Percentiles rank a stretch among this genome's conserved stretches.
Conservation (phyloP, 129 eudicot genomes). For the carrot (Daucus carota) region DH1_v3.0 NC_030384.2:35678501-35679000, state of each 20-base stretch:
- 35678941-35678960: not conserved
- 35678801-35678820: not conserved
- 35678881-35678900: not conserved
- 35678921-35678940: not conserved
- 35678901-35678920: not conserved
- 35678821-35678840: not conserved
- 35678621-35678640: not conserved
- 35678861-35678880: not conserved
- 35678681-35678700: not conserved
- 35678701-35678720: not conserved
- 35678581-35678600: not conserved
- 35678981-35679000: not conserved
- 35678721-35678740: conserved; percentile 1
- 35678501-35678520: conserved; percentile 17
- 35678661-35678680: conserved; percentile 3
- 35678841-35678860: not conserved
- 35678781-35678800: not conserved
- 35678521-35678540: conserved; percentile 13
- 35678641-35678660: not conserved
- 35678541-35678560: conserved; percentile 19
- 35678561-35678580: conserved; percentile 15
- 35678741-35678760: conserved; percentile 1
- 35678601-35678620: not conserved
- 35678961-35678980: too few species aligned
- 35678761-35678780: not conserved